Percentiles rank a stretch among this genome's conserved stretches.
phyloP scores from a whole-genome alignment of 2,329 filamentous ascomycete species.

The Mycosphaerella sp. region DNA sequence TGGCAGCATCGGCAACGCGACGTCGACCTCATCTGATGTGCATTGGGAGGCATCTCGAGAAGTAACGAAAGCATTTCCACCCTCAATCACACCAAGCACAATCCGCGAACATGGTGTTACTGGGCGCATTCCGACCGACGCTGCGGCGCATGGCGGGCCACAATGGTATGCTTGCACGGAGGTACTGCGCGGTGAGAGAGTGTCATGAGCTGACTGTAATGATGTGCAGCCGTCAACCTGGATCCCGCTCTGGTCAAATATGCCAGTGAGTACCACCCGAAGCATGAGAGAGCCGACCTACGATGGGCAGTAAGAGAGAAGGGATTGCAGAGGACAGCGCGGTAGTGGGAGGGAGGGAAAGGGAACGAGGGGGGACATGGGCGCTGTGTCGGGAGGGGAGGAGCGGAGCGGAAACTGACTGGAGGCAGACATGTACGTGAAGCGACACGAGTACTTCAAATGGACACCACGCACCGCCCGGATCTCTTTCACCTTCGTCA shows the following conservation, averaged over 20 bases:
- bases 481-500: conserved; percentile 70
- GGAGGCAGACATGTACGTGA: conserved; percentile 67
- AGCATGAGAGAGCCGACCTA: background rate
- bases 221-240: conserved; percentile 41
- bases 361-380: background rate
- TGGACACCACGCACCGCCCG: conserved; percentile 81
- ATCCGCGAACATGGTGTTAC: conserved; percentile 7
- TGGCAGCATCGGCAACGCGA: background rate
- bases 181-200: background rate
- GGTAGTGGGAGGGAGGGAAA: too few species aligned
- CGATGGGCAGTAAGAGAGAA: background rate
- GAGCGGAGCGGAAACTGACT: conserved; percentile 10
- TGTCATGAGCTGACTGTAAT: conserved; percentile 16
- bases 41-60: background rate
- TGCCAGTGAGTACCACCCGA: conserved; percentile 42
- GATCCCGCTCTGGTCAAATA: conserved; percentile 54
- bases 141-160: conserved; percentile 33
- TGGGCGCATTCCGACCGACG: conserved; percentile 9
- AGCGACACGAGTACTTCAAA: conserved; percentile 90
- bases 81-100: background rate
- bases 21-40: background rate
- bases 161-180: conserved; percentile 29
- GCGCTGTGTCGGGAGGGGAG: background rate
- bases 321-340: background rate
- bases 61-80: background rate